Conservation (phyloP, 139 green algal genomes). For the Coccomyxa sp. region DNA sequence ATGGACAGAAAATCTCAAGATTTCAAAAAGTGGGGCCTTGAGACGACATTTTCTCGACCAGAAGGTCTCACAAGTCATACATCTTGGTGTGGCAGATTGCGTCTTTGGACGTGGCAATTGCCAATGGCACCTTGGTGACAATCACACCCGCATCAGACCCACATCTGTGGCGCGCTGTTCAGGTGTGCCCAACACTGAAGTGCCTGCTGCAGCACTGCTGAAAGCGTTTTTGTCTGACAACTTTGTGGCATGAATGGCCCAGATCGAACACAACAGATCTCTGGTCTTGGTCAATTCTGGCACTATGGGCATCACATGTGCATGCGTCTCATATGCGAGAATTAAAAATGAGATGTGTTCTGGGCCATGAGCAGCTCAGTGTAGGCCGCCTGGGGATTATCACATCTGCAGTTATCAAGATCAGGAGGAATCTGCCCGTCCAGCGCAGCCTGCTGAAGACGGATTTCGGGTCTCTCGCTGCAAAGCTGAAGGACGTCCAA, state of each 20-base stretch:
- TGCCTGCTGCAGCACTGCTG: not conserved
- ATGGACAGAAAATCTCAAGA: too few species aligned
- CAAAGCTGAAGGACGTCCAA: conserved; percentile 11
- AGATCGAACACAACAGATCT: too few species aligned
- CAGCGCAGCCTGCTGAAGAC: not conserved
- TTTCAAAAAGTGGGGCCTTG: too few species aligned
- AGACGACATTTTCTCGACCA: too few species aligned
- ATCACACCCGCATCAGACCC: conserved; percentile 51
- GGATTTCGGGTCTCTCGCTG: not conserved
- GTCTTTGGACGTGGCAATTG: conserved; percentile 56
- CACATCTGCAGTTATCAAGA: conserved; percentile 52
- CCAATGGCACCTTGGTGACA: conserved; percentile 63
- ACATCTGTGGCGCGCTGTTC: conserved; percentile 47
- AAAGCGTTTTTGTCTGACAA: too few species aligned
- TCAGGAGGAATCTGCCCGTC: conserved; percentile 30
- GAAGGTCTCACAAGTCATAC: too few species aligned
- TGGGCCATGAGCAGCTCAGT: not conserved
- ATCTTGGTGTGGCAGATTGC: conserved; percentile 27
- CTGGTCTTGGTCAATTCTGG: too few species aligned
- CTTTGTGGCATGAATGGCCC: too few species aligned
- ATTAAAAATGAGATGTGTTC: too few species aligned
- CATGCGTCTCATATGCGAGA: too few species aligned
- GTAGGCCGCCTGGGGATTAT: conserved; percentile 72
- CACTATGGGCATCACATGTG: too few species aligned
- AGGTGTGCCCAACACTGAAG: conserved; percentile 7